Base-by-base conservation (phyloP, 108 stramenopile species). In the Fistulifera pelliculosa region DNA sequence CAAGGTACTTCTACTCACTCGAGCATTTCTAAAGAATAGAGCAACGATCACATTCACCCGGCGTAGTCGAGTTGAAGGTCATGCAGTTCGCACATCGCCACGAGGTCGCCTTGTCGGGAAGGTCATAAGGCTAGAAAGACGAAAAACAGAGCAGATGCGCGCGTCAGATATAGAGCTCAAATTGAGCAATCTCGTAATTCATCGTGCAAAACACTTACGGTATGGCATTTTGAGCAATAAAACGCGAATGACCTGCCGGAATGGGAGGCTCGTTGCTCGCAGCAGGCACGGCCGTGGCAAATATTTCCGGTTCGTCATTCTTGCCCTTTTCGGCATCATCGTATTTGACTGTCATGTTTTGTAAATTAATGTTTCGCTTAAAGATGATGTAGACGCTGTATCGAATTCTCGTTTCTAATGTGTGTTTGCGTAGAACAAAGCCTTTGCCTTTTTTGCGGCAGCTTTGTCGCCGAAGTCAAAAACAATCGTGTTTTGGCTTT, bases 41-140 rank as follows among this genome's bases (percentile, higher is more conserved):
- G 56, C 85, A 87, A 66, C 81, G 76, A 56, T 82, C 81, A 43
- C 84, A 85, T 68, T 85, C 74, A 18, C 65, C 79, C 13, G 79
- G 81, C 14, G 71, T 68, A 31, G 65, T 87, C 13, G 85, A 75
- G 54, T 87, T 87, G 60, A 87, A 87, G 3, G 76, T 77, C 47
- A 67, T 67, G 44, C 85, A 83, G 26, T 67, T 65, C 3, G 72
- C 72, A 59, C 85, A 87, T 63, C 85, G 64, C 85, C 85, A 87
- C 6, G 79, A 76, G 2, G 81, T 87, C 17, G 85, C 71, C 14
- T 69, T 60, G 58, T 79, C 71, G 39, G 85, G 85, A 27, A 87
- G 69, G 66, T 87, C 85, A 54, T 87, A 87, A 1, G 79, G 81
- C 85, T 83, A 64, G 12, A 11, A 28, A 54, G 42, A 23, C 18